Conservation (phyloP, 1,284 basidiomycete genomes). For the Rhodotorula sp. region DNA sequence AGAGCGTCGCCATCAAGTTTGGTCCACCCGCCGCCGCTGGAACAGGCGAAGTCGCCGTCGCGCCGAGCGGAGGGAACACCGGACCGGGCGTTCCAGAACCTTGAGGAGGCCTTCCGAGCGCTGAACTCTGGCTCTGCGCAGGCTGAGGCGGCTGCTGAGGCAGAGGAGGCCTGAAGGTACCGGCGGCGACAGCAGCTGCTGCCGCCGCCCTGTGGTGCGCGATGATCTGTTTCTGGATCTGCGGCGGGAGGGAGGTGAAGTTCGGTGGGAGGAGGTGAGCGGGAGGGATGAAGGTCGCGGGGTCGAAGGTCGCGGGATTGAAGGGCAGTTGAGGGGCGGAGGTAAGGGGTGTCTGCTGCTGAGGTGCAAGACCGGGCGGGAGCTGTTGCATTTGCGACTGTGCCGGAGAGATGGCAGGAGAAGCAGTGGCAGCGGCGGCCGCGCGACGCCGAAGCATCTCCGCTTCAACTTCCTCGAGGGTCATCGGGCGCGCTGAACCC, state of each 20-base stretch:
- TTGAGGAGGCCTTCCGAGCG: background rate
- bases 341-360: background rate
- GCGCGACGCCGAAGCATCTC: constrained; percentile 61
- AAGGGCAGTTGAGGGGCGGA: background rate
- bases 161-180: too few species aligned
- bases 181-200: background rate
- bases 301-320: background rate
- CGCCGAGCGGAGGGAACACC: constrained; percentile 27
- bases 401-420: background rate
- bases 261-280: constrained; percentile 2
- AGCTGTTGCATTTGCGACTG: constrained; percentile 6
- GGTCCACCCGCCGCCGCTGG: background rate
- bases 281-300: background rate
- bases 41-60: background rate
- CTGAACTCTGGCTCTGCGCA: background rate
- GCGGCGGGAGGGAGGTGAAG: constrained; percentile 11
- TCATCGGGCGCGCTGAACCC: constrained; percentile 53
- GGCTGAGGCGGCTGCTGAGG: background rate
- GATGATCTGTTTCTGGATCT: constrained; percentile 13
- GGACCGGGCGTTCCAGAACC: constrained; percentile 12
- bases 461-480: constrained; percentile 88
- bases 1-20: constrained; percentile 30
- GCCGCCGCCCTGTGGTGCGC: background rate
- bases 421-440: constrained; percentile 13
- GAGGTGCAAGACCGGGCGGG: constrained; percentile 14